A percentile compares a stretch with the other conserved stretches of the same genome.
phyloP scores from a whole-genome alignment of 1,139 yeast species.

The Blastobotrys apis region DNA sequence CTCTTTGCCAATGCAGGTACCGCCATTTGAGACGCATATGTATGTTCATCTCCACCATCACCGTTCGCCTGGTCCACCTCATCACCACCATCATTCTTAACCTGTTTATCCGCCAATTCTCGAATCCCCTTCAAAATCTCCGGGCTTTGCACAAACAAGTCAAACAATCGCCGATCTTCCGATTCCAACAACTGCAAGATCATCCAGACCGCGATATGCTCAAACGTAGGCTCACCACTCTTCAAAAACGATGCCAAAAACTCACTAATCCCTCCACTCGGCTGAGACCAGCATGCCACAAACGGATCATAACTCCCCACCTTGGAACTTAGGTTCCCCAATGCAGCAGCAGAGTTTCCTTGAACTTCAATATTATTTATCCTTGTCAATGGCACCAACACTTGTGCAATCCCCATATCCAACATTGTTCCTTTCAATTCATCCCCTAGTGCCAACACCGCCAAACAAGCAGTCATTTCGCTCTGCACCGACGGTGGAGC shows the following conservation, averaged over 20 bases:
- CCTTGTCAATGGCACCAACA: slow-evolving; percentile 83
- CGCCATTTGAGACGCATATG: slow-evolving; percentile 35
- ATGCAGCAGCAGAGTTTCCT: slow-evolving; percentile 97
- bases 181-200: slow-evolving; percentile 88
- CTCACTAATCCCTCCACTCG: slow-evolving; percentile 81
- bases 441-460: slow-evolving; percentile 93
- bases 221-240: slow-evolving; percentile 91
- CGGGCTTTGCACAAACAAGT: slow-evolving; percentile 33
- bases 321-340: slow-evolving; percentile 91
- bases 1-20: slow-evolving; percentile 37
- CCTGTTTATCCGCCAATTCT: slow-evolving; percentile 33
- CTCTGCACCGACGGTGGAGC: slow-evolving; percentile 89
- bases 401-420: slow-evolving; percentile 81
- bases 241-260: slow-evolving; percentile 76
- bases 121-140: slow-evolving; percentile 35
- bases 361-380: slow-evolving; percentile 91
- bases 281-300: slow-evolving; percentile 71
- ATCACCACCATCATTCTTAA: slow-evolving; percentile 19
- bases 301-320: slow-evolving; percentile 79
- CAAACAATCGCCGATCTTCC: slow-evolving; percentile 61
- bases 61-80: slow-evolving; percentile 15
- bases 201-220: slow-evolving; percentile 97
- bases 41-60: slow-evolving; percentile 21
- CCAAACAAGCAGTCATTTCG: slow-evolving; percentile 96
- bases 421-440: slow-evolving; percentile 84